Evolutionary conservation across 208 protist genomes (phyloP), one percentile per base, ranked within the genome.

Genomic region (Phytomonas sp.): DNA sequence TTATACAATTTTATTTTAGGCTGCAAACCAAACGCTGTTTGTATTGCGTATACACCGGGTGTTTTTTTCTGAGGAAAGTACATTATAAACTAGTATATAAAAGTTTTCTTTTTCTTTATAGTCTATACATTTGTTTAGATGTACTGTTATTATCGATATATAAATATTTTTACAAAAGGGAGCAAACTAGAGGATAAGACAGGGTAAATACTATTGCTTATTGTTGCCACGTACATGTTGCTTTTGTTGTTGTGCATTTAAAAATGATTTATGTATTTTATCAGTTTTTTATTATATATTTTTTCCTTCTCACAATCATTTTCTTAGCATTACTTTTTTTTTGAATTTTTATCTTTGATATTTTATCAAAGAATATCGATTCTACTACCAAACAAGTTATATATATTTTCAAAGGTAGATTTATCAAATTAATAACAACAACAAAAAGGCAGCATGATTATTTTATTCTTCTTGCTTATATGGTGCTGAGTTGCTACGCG

Each of bases 1-100:
- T 33, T 71, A 33, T 65, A 32, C 65, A 40, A 14, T 71, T 67
- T 71, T 71, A 11, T 71, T 71, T 71, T 63, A 59, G 30, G n/a
- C 1, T 69, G 32, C 37, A 69, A 56, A 56, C 33, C 23, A 65
- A 65, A 65, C 23, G 59, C 31, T 60, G 37, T 60, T 37, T 60
- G 61, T 26, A 40, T 60, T 60, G 61, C 59, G 33, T 60, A 49
- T 52, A 14, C 33, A n/a, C 61, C 59, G 26, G 61, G 33, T 65
- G 33, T 26, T 7, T 33, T 52, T 52, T 60, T 37, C 3, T 65
- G 33, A 45, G 12, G 33, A 65, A 56, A 37, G 37, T 40, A 65
- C 19, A 37, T 65, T 37, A 26, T 65, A 65, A 49, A 0, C 6
- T 65, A 65, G 11, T 60, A 65, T 65, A 65, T 65, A 56, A 65